Base-by-base conservation (phyloP, 129 eudicot genomes). In the Flaveria bidentis region DNA sequence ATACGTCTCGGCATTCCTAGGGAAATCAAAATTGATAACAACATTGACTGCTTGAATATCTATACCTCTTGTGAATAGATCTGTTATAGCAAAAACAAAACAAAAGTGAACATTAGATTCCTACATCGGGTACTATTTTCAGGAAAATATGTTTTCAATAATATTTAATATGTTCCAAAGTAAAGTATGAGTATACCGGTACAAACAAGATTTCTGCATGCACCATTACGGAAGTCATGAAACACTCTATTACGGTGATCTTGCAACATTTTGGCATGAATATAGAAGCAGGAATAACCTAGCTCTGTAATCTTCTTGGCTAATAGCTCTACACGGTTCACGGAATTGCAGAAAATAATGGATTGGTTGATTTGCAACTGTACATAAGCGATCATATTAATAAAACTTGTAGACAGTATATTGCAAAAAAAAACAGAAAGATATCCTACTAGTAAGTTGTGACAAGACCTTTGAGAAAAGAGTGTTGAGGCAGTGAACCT, bases 41-140 rank as follows among this genome's bases (percentile, higher is more conserved):
- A 91, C 89, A 74, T 91, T 91, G 69, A 91, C 97, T 10, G 97
- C 93, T 71, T 86, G 97, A 76, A 88, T 83, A 82, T 91, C 93
- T 72, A 91, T 91, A 65, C 97, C 97, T 18, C 93, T 78, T 2
- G 97, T 91, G 66, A 91, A 88, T 52, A 91, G 75, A 88, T 86
- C 92, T 91, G 88, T 50, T n/a, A 55, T 57, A 41, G 56, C 10
- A 78, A 42, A 26, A 56, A 22, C 39, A 71, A 80, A 50, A 70
- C 2, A 30, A 30, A 30, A 30, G 36, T 76, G 51, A 30, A 62
- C 49, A 69, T 74, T 69, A 60, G 56, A 18, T 36, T 17, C 26
- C 45, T 67, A 39, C 15, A 50, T 64, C 25, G 18, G 71, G 49
- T 52, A 53, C 64, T 62, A 9, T 8, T 28, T 30, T 36, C 50